Base-by-base conservation (phyloP, 345 rosid genomes). In the Lepidium didymum region DNA sequence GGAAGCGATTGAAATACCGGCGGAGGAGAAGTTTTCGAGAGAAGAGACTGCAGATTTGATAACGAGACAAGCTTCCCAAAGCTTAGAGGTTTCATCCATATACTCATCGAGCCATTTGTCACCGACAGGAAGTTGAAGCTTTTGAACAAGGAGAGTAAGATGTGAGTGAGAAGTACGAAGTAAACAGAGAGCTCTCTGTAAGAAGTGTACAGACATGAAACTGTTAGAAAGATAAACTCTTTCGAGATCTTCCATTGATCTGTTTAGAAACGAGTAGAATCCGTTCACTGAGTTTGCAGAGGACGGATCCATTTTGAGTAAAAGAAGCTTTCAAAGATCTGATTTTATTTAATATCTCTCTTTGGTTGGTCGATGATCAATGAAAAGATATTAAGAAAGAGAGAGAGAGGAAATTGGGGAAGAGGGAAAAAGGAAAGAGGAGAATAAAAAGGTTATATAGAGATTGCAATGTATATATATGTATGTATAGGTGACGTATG, bases 61-160 rank as follows among this genome's bases (percentile, higher is more conserved):
- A 56, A 91, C 88, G 72, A 81, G 95, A 40, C 95, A 91, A 25
- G 95, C 97, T 51, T 94, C 99, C 99, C 97, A 91, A 8, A 94
- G 96, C 69, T 83, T 87, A 34, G 97, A 91, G 53, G 95, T 94
- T 72, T 94, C 99, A 71, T 94, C 99, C 99, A 94, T 94, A 79
- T 91, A 94, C 77, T 94, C 99, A 16, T 94, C 95, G 0, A 94
- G 97, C 99, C 99, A 94, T 81, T 91, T 94, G 13, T 90, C 99
- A 0, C 99, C 99, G 14, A 84, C 95, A 16, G 99, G 99, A 38
- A 94, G 80, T 18, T 86, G 95, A 67, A 94, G 99, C 50, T 85
- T 87, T 56, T 88, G 96, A 62, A 88, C 97, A 11, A 94, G 87
- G 53, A 84, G 75, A 58, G 90, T 91, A 58, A 94, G 80, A 38